Evolutionary conservation across 2,329 filamentous ascomycete genomes (phyloP).

Genomic region (Penicillium palitans): DNA sequence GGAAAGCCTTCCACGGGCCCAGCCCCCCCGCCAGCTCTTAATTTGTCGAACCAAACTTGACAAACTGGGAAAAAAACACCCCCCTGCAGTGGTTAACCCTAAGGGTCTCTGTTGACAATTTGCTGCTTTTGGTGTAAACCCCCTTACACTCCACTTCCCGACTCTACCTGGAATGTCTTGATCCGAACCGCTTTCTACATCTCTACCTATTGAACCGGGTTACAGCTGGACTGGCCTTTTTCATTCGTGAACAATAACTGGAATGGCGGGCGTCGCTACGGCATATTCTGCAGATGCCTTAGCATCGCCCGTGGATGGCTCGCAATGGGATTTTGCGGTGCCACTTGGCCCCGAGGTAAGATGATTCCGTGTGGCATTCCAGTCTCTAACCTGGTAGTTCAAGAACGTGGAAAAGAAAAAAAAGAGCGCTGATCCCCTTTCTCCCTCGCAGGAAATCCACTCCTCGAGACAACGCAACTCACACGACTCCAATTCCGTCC

Average conservation of each 20-base stretch:
- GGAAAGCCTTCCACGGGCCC: not conserved
- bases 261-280: slow-evolving; percentile 46
- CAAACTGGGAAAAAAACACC: not conserved
- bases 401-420: not conserved
- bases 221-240: slow-evolving; percentile 40
- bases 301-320: slow-evolving; percentile 37
- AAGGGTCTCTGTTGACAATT: slow-evolving; percentile 33
- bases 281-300: slow-evolving; percentile 43
- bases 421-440: slow-evolving; percentile 19
- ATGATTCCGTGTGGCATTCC: slow-evolving; percentile 11
- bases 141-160: slow-evolving; percentile 15
- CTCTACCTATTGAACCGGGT: slow-evolving; percentile 19
- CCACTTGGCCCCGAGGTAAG: slow-evolving; percentile 40
- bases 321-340: slow-evolving; percentile 43
- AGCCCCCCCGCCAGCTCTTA: not conserved
- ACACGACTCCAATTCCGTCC: slow-evolving; percentile 37
- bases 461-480: slow-evolving; percentile 39
- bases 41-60: not conserved
- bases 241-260: slow-evolving; percentile 19
- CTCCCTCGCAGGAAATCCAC: slow-evolving; percentile 24
- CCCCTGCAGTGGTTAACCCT: not conserved
- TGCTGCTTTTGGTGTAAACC: slow-evolving; percentile 31
- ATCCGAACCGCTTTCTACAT: slow-evolving; percentile 17
- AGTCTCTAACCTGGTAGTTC: not conserved
- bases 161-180: slow-evolving; percentile 35